Evolutionary conservation across 371 early-diverging fungal genomes (phyloP).

Genomic region (Mortierella sp.): DNA sequence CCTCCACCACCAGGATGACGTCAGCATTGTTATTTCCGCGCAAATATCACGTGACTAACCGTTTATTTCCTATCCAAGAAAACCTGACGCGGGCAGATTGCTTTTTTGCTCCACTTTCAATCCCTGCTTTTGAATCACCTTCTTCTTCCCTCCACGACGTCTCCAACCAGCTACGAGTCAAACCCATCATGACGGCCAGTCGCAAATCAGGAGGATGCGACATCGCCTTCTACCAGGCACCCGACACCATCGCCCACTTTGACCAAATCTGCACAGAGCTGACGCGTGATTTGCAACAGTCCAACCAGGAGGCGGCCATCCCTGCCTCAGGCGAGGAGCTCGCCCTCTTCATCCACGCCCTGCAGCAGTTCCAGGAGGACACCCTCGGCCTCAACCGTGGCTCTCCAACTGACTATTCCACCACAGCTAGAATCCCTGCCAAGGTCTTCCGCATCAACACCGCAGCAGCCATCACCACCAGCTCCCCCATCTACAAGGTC

Average conservation of each 20-base stretch:
- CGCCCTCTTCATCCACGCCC: slow-evolving; percentile 63
- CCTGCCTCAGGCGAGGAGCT: slow-evolving; percentile 67
- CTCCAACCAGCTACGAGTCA: slow-evolving; percentile 4
- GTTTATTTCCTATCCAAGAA: background rate
- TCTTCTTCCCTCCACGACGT: background rate
- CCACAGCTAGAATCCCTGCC: slow-evolving; percentile 69
- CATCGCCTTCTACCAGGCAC: slow-evolving; percentile 59
- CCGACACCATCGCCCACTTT: slow-evolving; percentile 61
- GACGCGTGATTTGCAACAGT: slow-evolving; percentile 58
- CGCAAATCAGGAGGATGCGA: slow-evolving; percentile 57
- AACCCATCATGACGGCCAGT: slow-evolving; percentile 38
- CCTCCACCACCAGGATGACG: too few relatives aligned
- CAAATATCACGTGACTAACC: background rate
- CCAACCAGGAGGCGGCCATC: slow-evolving; percentile 52
- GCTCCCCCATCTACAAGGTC: slow-evolving; percentile 64
- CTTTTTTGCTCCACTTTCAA: background rate
- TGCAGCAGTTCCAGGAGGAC: slow-evolving; percentile 79
- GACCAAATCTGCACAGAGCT: slow-evolving; percentile 59
- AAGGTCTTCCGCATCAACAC: slow-evolving; percentile 68
- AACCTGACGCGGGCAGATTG: slow-evolving; percentile 7
- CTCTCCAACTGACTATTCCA: slow-evolving; percentile 26
- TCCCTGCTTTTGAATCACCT: background rate
- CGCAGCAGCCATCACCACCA: slow-evolving; percentile 33
- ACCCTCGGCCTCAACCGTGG: slow-evolving; percentile 61
- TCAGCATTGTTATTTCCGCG: background rate